phyloP scores from a whole-genome alignment of 805 yeast species.

The Blastobotrys muscicola region DNA sequence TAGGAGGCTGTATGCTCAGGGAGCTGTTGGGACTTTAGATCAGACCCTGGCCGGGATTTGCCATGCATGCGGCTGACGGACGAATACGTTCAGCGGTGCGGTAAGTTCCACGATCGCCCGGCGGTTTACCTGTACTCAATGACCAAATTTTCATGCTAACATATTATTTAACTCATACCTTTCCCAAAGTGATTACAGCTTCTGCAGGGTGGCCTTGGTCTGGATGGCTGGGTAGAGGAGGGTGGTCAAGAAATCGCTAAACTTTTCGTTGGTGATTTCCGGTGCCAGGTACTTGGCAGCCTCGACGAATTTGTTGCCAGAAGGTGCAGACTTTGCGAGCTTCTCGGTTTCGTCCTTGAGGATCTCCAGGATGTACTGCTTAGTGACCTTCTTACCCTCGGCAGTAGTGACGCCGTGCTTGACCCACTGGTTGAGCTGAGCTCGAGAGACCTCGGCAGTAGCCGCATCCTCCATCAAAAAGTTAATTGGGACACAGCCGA shows the following conservation, averaged over 20 bases:
- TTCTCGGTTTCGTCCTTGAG: constrained; percentile 48
- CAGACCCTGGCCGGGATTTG: too few species aligned
- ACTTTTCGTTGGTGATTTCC: constrained; percentile 54
- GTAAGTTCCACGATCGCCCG: too few species aligned
- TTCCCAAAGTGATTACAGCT: neutral
- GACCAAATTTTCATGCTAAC: neutral
- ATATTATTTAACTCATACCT: neutral
- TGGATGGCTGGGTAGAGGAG: constrained; percentile 36
- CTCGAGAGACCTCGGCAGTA: constrained; percentile 68
- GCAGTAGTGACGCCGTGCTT: constrained; percentile 50
- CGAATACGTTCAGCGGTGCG: too few species aligned
- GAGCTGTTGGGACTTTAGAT: too few species aligned
- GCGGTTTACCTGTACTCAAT: too few species aligned
- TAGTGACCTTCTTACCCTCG: constrained; percentile 44
- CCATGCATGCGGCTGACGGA: too few species aligned
- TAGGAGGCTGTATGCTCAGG: too few species aligned
- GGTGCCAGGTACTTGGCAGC: constrained; percentile 53
- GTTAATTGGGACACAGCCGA: constrained; percentile 68
- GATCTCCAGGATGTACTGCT: constrained; percentile 39
- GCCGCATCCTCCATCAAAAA: constrained; percentile 74
- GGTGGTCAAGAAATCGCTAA: constrained; percentile 58
- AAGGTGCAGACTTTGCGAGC: constrained; percentile 39
- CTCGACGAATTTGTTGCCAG: constrained; percentile 40
- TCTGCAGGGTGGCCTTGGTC: constrained; percentile 1
- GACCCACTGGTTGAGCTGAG: constrained; percentile 69